Conservation (phyloP, 2,329 filamentous ascomycete species). For the Leptographium lundbergii region DNA sequence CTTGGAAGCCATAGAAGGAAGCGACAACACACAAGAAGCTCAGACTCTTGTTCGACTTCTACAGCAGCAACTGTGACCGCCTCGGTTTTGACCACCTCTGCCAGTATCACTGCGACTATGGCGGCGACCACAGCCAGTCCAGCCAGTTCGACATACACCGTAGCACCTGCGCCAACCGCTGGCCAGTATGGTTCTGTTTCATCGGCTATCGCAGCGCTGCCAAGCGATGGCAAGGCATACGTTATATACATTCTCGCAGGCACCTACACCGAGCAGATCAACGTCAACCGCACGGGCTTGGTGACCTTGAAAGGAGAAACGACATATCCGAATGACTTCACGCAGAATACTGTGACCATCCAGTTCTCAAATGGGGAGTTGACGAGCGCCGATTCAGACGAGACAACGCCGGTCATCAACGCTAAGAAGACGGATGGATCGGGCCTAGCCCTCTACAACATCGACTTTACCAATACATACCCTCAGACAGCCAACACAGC, state of each 20-base stretch:
- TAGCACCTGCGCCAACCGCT: slow-evolving; percentile 18
- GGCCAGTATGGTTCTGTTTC: slow-evolving; percentile 28
- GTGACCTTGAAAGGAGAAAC: slow-evolving; percentile 23
- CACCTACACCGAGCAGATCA: slow-evolving; percentile 27
- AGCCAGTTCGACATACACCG: slow-evolving; percentile 1
- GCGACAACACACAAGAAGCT: slow-evolving; percentile 10
- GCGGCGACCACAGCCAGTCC: neutral
- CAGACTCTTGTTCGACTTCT: slow-evolving; percentile 17
- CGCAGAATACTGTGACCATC: slow-evolving; percentile 23
- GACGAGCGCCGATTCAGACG: slow-evolving; percentile 26
- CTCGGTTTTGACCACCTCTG: neutral
- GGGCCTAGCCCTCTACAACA: slow-evolving; percentile 38
- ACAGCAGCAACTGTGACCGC: neutral
- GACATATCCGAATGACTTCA: slow-evolving; percentile 20
- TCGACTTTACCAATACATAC: slow-evolving; percentile 27
- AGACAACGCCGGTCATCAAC: slow-evolving; percentile 30
- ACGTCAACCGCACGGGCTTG: slow-evolving; percentile 25
- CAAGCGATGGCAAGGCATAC: slow-evolving; percentile 25
- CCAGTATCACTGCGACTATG: neutral
- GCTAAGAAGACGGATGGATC: slow-evolving; percentile 27
- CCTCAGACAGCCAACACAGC: slow-evolving; percentile 14
- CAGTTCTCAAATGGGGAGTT: slow-evolving; percentile 23
- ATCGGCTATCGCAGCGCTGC: slow-evolving; percentile 29
- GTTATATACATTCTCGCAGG: slow-evolving; percentile 27
- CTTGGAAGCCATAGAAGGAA: slow-evolving; percentile 18